These are phyloP conservation scores for Fomitopsis serialis DNA, from an alignment of 768 basidiomycete genomes.

Conservation along the genomic window DNA sequence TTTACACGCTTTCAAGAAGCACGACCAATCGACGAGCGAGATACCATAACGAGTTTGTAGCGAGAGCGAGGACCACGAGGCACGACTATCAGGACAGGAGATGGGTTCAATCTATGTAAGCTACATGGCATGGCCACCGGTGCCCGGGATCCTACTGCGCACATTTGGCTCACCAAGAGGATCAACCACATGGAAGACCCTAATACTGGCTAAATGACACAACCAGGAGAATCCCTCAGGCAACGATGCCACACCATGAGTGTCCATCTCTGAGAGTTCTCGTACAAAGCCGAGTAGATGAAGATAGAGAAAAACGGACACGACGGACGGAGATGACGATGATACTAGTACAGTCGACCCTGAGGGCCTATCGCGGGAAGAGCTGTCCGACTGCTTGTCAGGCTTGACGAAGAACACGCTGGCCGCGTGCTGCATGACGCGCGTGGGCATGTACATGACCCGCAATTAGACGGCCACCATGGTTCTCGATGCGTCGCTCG, in stretches of 20 bases:
- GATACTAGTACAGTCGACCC: neutral
- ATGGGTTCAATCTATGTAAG: neutral
- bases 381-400: neutral
- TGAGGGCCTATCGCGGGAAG: neutral
- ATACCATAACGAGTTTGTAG: too few species aligned
- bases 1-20: too few species aligned
- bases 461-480: conserved; percentile 10
- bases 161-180: conserved; percentile 1
- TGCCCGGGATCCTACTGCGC: neutral
- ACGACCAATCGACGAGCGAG: too few species aligned
- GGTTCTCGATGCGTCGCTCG: conserved; percentile 8
- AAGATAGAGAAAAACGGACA: neutral
- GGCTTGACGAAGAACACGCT: neutral
- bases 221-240: neutral
- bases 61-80: neutral
- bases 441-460: neutral
- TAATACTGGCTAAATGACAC: conserved; percentile 8
- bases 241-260: neutral
- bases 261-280: neutral
- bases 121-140: neutral
- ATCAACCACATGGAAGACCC: conserved; percentile 8
- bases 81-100: neutral
- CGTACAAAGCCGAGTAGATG: neutral
- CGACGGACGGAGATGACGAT: neutral
- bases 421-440: neutral